Evolutionary conservation across 352 stramenopile species (phyloP).

Genomic region (Plasmopara viticola): DNA sequence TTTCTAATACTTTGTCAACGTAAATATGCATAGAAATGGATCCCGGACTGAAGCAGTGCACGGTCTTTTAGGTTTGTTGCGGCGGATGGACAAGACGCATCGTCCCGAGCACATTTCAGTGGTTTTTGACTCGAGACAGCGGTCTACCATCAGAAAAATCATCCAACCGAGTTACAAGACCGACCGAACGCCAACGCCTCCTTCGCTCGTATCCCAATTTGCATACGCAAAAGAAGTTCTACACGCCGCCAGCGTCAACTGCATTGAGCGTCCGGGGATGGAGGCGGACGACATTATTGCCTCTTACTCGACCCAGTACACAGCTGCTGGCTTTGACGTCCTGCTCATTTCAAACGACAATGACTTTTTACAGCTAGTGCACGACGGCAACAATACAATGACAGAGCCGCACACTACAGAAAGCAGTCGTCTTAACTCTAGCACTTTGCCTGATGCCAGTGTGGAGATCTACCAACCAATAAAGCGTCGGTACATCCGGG

Average conservation of each 20-base stretch:
- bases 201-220: conserved; percentile 37
- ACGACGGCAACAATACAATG: conserved; percentile 9
- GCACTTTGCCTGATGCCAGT: conserved; percentile 3
- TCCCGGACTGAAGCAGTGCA: conserved; percentile 37
- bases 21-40: conserved; percentile 20
- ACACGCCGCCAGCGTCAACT: conserved; percentile 30
- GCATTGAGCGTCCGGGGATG: conserved; percentile 39
- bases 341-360: conserved; percentile 68
- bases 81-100: conserved; percentile 44
- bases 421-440: not conserved
- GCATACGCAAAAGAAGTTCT: conserved; percentile 31
- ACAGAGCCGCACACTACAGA: not conserved
- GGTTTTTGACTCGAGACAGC: conserved; percentile 50
- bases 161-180: conserved; percentile 54
- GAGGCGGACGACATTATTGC: conserved; percentile 69
- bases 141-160: conserved; percentile 35
- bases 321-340: conserved; percentile 39
- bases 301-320: conserved; percentile 44
- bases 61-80: conserved; percentile 36
- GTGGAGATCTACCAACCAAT: conserved; percentile 76
- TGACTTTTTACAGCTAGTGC: conserved; percentile 61
- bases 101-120: conserved; percentile 45
- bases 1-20: not conserved
- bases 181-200: conserved; percentile 30
- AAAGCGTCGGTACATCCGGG: conserved; percentile 58